phyloP scores from a whole-genome alignment of 345 rosid genomes.

The Triadica sebifera region DNA sequence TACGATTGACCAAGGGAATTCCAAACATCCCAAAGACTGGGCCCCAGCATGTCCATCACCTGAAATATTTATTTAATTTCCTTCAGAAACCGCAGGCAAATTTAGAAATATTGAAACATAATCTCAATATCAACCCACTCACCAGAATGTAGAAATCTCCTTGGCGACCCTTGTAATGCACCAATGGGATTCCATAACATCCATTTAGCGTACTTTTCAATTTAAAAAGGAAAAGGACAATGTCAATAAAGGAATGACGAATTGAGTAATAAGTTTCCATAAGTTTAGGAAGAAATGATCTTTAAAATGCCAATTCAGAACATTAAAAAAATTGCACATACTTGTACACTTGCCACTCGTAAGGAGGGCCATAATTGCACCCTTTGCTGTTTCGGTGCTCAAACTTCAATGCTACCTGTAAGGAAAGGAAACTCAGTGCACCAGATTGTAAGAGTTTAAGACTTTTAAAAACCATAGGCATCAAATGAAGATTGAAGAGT shows the following conservation, averaged over 20 bases:
- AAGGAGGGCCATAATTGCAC: slow-evolving; percentile 38
- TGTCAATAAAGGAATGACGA: slow-evolving; percentile 5
- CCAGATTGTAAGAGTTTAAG: not conserved
- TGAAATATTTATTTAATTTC: slow-evolving; percentile 15
- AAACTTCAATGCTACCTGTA: slow-evolving; percentile 32
- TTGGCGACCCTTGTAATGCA: slow-evolving; percentile 34
- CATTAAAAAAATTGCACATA: slow-evolving; percentile 1
- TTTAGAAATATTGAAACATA: not conserved
- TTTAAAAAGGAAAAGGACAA: not conserved
- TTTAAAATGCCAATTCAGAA: not conserved
- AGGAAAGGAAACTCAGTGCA: slow-evolving; percentile 2
- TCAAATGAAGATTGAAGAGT: slow-evolving; percentile 7
- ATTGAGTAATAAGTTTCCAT: slow-evolving; percentile 1
- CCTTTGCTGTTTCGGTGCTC: slow-evolving; percentile 39
- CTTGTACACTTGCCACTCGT: slow-evolving; percentile 39
- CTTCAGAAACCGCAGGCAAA: slow-evolving; percentile 10
- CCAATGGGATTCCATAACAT: slow-evolving; percentile 33
- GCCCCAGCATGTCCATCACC: slow-evolving; percentile 40
- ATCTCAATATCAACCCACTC: slow-evolving; percentile 11
- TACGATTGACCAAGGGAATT: slow-evolving; percentile 32
- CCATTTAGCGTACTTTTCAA: slow-evolving; percentile 26
- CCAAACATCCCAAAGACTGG: slow-evolving; percentile 40
- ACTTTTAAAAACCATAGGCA: not conserved
- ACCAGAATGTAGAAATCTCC: slow-evolving; percentile 38
- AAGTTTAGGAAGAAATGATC: not conserved